Conservation (phyloP, 1,284 basidiomycete genomes). For the Volvariella surrecta region DNA sequence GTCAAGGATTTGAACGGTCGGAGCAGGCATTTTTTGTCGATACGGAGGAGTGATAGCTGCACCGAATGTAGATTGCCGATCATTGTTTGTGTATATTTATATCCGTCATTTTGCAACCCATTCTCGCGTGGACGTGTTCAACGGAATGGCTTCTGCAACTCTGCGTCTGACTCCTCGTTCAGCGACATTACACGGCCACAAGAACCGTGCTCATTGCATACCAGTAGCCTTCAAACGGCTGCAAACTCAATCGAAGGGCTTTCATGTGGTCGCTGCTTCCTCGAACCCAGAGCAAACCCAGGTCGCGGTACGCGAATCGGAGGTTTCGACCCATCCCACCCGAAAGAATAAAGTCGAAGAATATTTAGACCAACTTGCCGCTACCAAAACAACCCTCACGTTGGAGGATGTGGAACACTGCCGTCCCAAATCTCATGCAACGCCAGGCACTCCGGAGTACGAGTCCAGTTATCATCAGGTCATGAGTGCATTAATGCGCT, state of each 20-base stretch:
- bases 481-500: slow-evolving; percentile 42
- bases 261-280: background rate
- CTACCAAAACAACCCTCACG: slow-evolving; percentile 33
- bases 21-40: slow-evolving; percentile 26
- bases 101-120: no score
- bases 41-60: slow-evolving; percentile 5
- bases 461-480: slow-evolving; percentile 42
- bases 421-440: slow-evolving; percentile 30
- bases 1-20: slow-evolving; percentile 38
- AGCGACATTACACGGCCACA: background rate
- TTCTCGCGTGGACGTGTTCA: no score
- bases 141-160: no score
- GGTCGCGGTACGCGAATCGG: no score
- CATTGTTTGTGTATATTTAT: background rate
- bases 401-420: slow-evolving; percentile 48
- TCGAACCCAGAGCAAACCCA: background rate
- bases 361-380: slow-evolving; percentile 44
- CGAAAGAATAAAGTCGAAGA: slow-evolving; percentile 38
- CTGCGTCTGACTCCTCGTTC: background rate
- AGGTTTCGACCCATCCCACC: no score
- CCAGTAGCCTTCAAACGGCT: no score
- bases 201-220: no score
- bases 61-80: slow-evolving; percentile 7
- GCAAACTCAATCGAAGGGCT: background rate
- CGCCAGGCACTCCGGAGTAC: slow-evolving; percentile 35